phyloP scores from a whole-genome alignment of 805 yeast species.

The Nakazawaea siamensis region DNA sequence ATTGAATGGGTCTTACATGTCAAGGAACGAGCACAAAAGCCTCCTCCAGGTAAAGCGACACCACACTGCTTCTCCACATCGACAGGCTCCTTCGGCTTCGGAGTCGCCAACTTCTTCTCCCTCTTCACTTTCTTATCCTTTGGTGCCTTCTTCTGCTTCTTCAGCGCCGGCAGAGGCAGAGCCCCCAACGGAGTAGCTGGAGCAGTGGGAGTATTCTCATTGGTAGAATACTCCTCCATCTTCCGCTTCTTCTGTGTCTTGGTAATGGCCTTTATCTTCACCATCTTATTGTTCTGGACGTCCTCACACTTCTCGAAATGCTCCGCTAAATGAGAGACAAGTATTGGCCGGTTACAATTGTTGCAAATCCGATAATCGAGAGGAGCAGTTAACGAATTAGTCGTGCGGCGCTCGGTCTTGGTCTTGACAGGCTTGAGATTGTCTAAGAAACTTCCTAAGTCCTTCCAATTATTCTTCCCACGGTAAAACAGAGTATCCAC shows the following conservation, averaged over 20 bases:
- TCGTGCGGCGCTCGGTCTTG: no score
- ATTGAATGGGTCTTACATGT: slow-evolving; percentile 97
- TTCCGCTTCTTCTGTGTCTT: slow-evolving; percentile 21
- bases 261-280: slow-evolving; percentile 11
- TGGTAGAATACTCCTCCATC: slow-evolving; percentile 9
- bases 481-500: background rate
- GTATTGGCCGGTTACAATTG: slow-evolving; percentile 36
- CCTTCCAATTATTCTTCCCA: slow-evolving; percentile 21
- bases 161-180: no score
- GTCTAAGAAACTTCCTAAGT: slow-evolving; percentile 25
- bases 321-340: slow-evolving; percentile 25
- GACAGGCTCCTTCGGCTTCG: slow-evolving; percentile 72
- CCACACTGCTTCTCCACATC: slow-evolving; percentile 96
- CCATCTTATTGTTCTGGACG: slow-evolving; percentile 14
- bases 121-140: slow-evolving; percentile 23
- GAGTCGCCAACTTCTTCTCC: slow-evolving; percentile 29
- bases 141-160: slow-evolving; percentile 12
- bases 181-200: slow-evolving; percentile 11
- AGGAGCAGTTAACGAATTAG: slow-evolving; percentile 30
- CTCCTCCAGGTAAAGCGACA: slow-evolving; percentile 89
- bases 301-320: slow-evolving; percentile 33
- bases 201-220: slow-evolving; percentile 14
- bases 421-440: slow-evolving; percentile 17
- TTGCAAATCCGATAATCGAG: slow-evolving; percentile 39
- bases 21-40: slow-evolving; percentile 88